Percentiles rank a stretch among this genome's conserved stretches.
phyloP scores from a whole-genome alignment of 2,329 filamentous ascomycete species.

The Aspergillus sclerotialis region DNA sequence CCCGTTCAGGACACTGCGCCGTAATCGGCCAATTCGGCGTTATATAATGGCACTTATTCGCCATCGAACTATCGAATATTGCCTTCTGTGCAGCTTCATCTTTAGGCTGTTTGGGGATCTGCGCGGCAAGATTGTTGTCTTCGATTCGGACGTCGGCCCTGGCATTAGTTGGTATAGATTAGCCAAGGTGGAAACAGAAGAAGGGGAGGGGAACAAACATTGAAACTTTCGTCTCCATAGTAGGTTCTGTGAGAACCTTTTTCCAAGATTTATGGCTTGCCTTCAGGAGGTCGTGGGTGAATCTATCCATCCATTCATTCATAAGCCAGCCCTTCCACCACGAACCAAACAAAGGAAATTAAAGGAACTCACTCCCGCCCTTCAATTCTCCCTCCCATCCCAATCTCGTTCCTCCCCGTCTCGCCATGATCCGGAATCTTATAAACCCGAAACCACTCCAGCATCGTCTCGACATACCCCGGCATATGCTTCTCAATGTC shows the following conservation, averaged over 20 bases:
- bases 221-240: background rate
- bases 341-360: too few species aligned
- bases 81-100: background rate
- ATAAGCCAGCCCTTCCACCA: too few species aligned
- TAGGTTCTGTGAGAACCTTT: background rate
- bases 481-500: constrained; percentile 88
- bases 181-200: background rate
- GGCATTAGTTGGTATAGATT: background rate
- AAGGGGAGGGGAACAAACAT: constrained; percentile 1
- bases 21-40: constrained; percentile 1
- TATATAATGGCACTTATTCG: constrained; percentile 3
- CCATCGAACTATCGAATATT: background rate
- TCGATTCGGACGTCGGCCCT: constrained; percentile 3
- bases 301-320: too few species aligned
- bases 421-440: constrained; percentile 82
- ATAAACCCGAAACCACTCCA: constrained; percentile 98
- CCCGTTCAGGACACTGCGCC: background rate
- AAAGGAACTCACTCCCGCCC: too few species aligned
- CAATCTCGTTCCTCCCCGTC: constrained; percentile 78
- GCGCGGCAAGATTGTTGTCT: background rate
- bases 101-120: background rate
- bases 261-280: background rate
- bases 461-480: constrained; percentile 79
- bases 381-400: constrained; percentile 54
- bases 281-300: too few species aligned